Conservation (phyloP, 768 basidiomycete genomes). For the Rhizopogon vesiculosus region DNA sequence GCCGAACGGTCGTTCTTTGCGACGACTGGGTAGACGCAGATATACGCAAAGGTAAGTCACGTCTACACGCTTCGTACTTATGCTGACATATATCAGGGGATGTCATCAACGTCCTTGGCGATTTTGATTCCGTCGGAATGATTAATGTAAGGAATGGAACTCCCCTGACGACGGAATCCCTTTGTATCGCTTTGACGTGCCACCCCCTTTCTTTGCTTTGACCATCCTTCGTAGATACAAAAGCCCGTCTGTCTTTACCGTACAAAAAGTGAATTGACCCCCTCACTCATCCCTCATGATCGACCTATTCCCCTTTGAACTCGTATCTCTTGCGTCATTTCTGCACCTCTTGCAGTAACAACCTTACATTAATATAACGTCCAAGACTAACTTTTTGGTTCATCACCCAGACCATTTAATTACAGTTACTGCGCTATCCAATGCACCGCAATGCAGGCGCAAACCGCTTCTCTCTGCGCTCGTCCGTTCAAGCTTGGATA, state of each 20-base stretch:
- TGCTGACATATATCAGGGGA: slow-evolving; percentile 51
- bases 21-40: slow-evolving; percentile 78
- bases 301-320: too few species aligned
- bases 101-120: slow-evolving; percentile 71
- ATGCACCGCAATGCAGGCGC: slow-evolving; percentile 76
- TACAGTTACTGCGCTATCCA: slow-evolving; percentile 86
- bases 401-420: slow-evolving; percentile 90
- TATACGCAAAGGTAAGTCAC: slow-evolving; percentile 49
- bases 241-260: too few species aligned
- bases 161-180: too few species aligned
- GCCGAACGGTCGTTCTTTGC: slow-evolving; percentile 51
- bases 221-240: too few species aligned
- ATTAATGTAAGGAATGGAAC: too few species aligned
- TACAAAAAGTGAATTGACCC: too few species aligned
- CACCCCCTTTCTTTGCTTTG: too few species aligned
- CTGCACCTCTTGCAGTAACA: too few species aligned
- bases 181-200: too few species aligned
- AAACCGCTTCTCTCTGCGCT: slow-evolving; percentile 77
- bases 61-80: background rate
- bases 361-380: too few species aligned
- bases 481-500: slow-evolving; percentile 53
- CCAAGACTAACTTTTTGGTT: slow-evolving; percentile 67
- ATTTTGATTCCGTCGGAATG: slow-evolving; percentile 27
- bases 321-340: too few species aligned
- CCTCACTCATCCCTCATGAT: too few species aligned